Base-by-base conservation (phyloP, 2,329 filamentous ascomycete genomes). In the Cercospora sojina region DNA sequence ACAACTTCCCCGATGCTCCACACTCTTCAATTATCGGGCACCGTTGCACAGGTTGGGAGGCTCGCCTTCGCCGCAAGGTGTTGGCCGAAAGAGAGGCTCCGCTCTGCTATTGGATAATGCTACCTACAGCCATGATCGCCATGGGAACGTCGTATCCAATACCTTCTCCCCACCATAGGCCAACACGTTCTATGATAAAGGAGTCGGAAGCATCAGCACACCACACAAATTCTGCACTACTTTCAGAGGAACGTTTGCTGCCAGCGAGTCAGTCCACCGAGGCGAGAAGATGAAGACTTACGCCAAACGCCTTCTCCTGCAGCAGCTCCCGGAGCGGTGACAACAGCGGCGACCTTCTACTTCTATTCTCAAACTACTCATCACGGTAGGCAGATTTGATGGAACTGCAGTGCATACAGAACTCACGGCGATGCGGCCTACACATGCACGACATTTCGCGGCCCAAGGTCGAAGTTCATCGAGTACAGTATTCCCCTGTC, bases 241-340 rank as follows among this genome's bases (percentile, higher is more conserved):
- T 16, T 6, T 3, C 16, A 20, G 29, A 57, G 20, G 53, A n/a
- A 57, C 31, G 25, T 57, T 20, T 31, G 16, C 53, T 32, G 53
- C 47, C 47, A 51, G 29, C 53, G 53, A 57, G 53, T 57, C 53
- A 32, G 27, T 9, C 53, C 13, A 56, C 53, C 51, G 29, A 31
- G 35, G 32, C 18, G 32, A 35, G 7, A 25, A 27, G 23, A 59
- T 56, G 51, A 29, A n/a, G 29, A 56, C 25, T 56, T 12, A 29
- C 51, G 57, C 57, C 29, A 59, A 23, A 32, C 10, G 18, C 27
- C 5, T 27, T 38, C 58, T 43, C 58, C 58, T 60, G 58, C 58
- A 60, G 58, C 32, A 60, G 58, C 41, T 60, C 20, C 38, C 58
- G 58, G 23, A 43, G 58, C 58, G 32, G 49, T 31, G 58, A 43